Conservation (phyloP, 1,139 yeast genomes). For the Magnusiomyces paraingens region DNA sequence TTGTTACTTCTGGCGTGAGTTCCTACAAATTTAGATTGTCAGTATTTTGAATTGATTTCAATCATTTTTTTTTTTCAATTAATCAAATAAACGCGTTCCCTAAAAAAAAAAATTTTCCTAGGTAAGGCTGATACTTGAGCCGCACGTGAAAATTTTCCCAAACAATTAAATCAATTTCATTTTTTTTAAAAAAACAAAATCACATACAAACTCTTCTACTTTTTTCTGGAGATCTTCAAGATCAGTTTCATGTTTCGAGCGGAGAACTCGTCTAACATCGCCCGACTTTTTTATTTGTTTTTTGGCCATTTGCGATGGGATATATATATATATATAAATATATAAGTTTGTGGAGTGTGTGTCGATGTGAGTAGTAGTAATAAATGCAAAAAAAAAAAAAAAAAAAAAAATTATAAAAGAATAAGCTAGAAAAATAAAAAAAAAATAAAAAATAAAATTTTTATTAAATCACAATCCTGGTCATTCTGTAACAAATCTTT, state of each 20-base stretch:
- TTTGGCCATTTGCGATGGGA: background rate
- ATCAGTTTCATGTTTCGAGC: background rate
- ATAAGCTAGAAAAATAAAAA: background rate
- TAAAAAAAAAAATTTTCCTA: background rate
- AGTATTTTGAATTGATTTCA: background rate
- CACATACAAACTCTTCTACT: slow-evolving; percentile 5
- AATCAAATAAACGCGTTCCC: background rate
- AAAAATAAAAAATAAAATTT: background rate
- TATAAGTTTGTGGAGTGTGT: too few relatives aligned
- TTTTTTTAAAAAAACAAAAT: background rate
- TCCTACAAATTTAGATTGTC: slow-evolving; percentile 1
- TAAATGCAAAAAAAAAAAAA: background rate
- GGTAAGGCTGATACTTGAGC: background rate
- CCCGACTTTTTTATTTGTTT: background rate
- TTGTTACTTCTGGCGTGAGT: slow-evolving; percentile 25
- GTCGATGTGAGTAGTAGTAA: too few relatives aligned
- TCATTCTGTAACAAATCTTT: background rate
- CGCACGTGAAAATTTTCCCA: background rate
- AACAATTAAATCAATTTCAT: too few relatives aligned
- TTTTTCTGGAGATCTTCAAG: background rate
- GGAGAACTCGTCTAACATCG: background rate
- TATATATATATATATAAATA: background rate
- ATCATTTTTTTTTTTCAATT: background rate
- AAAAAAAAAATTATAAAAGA: background rate
- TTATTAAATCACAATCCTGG: background rate